Percentiles rank a stretch among this genome's conserved stretches.
phyloP scores from a whole-genome alignment of 106 monocot genomes.

The Narthecium ossifragum region DNA sequence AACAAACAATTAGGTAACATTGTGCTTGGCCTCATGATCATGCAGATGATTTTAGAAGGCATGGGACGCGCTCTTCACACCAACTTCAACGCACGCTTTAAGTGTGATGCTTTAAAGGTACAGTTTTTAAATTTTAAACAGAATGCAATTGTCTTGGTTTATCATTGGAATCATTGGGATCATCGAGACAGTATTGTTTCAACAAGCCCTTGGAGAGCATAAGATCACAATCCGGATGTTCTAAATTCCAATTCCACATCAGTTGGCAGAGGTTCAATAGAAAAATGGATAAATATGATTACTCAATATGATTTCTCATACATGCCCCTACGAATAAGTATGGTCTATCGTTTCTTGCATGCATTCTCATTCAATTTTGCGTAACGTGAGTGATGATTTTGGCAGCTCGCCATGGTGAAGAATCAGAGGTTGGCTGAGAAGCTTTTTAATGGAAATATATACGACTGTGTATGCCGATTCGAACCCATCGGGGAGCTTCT shows the following conservation, averaged over 20 bases:
- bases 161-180: no score
- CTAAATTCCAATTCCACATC: no score
- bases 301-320: no score
- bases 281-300: no score
- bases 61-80: conserved; percentile 97
- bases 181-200: no score
- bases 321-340: no score
- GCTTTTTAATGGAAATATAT: conserved; percentile 84
- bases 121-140: background rate
- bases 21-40: background rate
- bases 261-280: no score
- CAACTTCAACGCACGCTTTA: conserved; percentile 87
- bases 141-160: background rate
- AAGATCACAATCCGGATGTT: no score
- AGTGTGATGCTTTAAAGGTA: conserved; percentile 93
- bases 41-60: conserved; percentile 88
- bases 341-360: background rate
- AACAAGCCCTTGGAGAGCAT: no score
- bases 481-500: conserved; percentile 27
- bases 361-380: background rate
- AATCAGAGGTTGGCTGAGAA: conserved; percentile 96
- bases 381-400: background rate
- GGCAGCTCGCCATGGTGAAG: conserved; percentile 97
- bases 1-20: background rate
- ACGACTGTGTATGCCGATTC: conserved; percentile 92